A percentile compares a stretch with the other conserved stretches of the same genome.
phyloP scores from a whole-genome alignment of 192 early-diverging fungal species.

The Coemansia sp. region DNA sequence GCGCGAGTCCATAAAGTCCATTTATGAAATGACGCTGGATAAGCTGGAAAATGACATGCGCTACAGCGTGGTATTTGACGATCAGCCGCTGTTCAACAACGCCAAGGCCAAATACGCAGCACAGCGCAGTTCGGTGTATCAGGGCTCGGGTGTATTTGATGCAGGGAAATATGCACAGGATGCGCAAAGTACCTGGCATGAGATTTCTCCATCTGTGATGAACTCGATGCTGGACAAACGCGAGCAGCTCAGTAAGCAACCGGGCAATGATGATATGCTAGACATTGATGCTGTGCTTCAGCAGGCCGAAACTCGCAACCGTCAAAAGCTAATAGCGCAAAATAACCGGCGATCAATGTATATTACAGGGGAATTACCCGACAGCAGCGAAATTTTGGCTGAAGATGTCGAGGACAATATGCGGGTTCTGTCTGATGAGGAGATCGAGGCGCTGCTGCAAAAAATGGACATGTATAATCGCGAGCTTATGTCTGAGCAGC shows the following conservation, averaged over 20 bases:
- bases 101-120: conserved; percentile 48
- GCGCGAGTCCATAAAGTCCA: conserved; percentile 22
- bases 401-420: conserved; percentile 52
- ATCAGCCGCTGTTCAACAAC: conserved; percentile 34
- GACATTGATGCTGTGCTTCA: conserved; percentile 39
- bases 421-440: conserved; percentile 40
- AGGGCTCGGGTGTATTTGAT: conserved; percentile 22
- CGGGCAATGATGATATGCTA: conserved; percentile 1
- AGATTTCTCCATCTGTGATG: conserved; percentile 6
- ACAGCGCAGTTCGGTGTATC: conserved; percentile 50
- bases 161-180: background rate
- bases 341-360: conserved; percentile 52
- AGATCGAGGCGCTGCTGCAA: conserved; percentile 38
- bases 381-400: conserved; percentile 4
- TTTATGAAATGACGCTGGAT: conserved; percentile 48
- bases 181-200: conserved; percentile 19
- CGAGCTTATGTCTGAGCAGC: conserved; percentile 43
- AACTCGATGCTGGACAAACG: conserved; percentile 18
- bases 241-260: conserved; percentile 13
- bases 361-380: conserved; percentile 11
- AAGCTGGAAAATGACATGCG: conserved; percentile 47
- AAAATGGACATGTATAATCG: conserved; percentile 53
- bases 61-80: conserved; percentile 39
- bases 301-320: conserved; percentile 35
- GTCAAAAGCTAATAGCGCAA: conserved; percentile 41